phyloP scores from a whole-genome alignment of 495 filamentous ascomycete genomes.

The Chaetomium fimeti region DNA sequence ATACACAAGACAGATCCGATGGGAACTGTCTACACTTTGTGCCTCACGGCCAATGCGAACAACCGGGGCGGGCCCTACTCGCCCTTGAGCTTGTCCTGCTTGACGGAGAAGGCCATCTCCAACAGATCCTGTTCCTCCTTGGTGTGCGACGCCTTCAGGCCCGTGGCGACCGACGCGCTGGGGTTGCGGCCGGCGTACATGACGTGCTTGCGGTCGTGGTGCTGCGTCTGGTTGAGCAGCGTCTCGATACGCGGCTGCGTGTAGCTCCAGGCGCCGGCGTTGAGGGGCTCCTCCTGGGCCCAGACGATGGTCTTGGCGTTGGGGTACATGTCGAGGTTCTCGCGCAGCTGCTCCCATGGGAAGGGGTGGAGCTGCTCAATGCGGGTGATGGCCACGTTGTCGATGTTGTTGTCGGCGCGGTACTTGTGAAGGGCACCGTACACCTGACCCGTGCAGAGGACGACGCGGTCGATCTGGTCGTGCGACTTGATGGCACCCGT shows the following conservation, averaged over 20 bases:
- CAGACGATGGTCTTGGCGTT: conserved; percentile 96
- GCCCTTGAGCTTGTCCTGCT: conserved; percentile 69
- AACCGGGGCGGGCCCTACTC: conserved; percentile 48
- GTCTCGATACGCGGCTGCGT: conserved; percentile 95
- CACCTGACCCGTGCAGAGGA: conserved; percentile 93
- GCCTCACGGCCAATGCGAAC: neutral
- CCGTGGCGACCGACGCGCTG: conserved; percentile 88
- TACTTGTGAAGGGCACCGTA: conserved; percentile 88
- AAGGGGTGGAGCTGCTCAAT: conserved; percentile 98
- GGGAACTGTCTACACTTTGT: neutral
- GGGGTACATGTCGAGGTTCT: conserved; percentile 93
- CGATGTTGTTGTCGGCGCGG: conserved; percentile 77
- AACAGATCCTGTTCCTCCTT: conserved; percentile 94
- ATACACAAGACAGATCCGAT: conserved; percentile 7
- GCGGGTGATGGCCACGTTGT: conserved; percentile 87
- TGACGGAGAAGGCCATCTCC: conserved; percentile 64
- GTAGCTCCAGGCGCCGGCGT: conserved; percentile 93
- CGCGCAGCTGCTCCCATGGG: conserved; percentile 93
- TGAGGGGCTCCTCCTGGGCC: conserved; percentile 95
- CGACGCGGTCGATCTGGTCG: conserved; percentile 88
- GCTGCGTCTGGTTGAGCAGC: conserved; percentile 81
- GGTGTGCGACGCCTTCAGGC: conserved; percentile 79
- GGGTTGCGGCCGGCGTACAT: conserved; percentile 93
- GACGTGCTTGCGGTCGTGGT: conserved; percentile 91
- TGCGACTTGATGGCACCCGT: conserved; percentile 67